Base-by-base conservation (phyloP, 2,329 filamentous ascomycete genomes). In the Xylaria sp. region DNA sequence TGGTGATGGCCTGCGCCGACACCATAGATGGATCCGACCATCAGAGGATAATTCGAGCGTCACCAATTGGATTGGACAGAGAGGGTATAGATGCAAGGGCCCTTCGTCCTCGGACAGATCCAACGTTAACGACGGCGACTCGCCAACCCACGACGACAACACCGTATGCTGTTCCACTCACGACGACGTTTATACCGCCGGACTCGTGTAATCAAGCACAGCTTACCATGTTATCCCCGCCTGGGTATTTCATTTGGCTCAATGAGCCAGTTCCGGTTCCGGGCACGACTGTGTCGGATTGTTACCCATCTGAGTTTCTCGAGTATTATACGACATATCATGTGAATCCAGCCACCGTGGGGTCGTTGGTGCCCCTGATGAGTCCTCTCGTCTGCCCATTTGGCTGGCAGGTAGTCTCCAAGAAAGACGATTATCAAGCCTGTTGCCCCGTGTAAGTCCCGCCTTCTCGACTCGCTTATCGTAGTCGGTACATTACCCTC, bases 211-310 rank as follows among this genome's bases (percentile, higher is more conserved):
- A 62, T n/a, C 41, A 68, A 20, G 66, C 34, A 25, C 73, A 70
- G 13, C 63, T 74, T 41, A 72, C 69, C 3, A 63, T 66, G 64
- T 39, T 76, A 28, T 65, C 74, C 1, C 61, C 73, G 15, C 72
- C 72, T 1, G 67, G 54, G 2, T 75, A 72, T 56, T 50, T 66
- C 23, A 66, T 76, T n/a, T 76, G 73, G 74, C 44, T 75, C 15
- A 74, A 76, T 46, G 74, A 76, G 41, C 74, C 74, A 3, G 54
- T 72, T n/a, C 74, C 74, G 0, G 73, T 73, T 57, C 60, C 71
- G 0, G 68, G 65, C 2, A 66, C 58, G 18, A 67, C 62, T 3
- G 20, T 70, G 23, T 58, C 67, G 15, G 64, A 62, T 56, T 76
- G 74, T 67, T 76, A 76, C 52, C 74, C 74, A 55, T 31, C 72